Conservation (phyloP, 2,329 filamentous ascomycete genomes). For the Alternaria sp. region DNA sequence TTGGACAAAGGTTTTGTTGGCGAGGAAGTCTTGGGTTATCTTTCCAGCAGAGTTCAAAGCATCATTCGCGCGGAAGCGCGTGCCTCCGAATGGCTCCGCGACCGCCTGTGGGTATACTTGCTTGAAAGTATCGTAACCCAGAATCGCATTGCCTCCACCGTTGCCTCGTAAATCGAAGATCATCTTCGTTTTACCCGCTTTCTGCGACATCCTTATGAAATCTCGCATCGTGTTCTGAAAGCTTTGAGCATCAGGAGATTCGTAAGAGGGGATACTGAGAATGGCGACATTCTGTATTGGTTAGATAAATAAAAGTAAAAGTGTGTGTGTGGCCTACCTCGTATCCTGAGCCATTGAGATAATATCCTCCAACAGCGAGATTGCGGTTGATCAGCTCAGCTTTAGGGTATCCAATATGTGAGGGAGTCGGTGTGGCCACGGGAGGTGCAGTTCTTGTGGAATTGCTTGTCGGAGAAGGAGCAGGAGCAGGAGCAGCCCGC, state of each 20-base stretch:
- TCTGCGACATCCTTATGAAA: slow-evolving; percentile 57
- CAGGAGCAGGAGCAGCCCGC: slow-evolving; percentile 17
- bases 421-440: slow-evolving; percentile 30
- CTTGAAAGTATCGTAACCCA: slow-evolving; percentile 57
- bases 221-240: slow-evolving; percentile 51
- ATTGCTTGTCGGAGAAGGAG: slow-evolving; percentile 17
- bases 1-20: slow-evolving; percentile 38
- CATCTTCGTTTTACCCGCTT: slow-evolving; percentile 63
- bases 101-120: slow-evolving; percentile 59
- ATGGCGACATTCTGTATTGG: slow-evolving; percentile 54
- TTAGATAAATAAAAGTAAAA: slow-evolving; percentile 40
- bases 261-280: slow-evolving; percentile 54
- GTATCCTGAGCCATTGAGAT: slow-evolving; percentile 49
- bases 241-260: slow-evolving; percentile 34
- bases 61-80: slow-evolving; percentile 56
- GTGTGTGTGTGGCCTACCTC: slow-evolving; percentile 37
- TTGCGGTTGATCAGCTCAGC: slow-evolving; percentile 45
- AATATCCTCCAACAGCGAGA: slow-evolving; percentile 55
- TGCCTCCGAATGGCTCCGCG: slow-evolving; percentile 53
- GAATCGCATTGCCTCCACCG: slow-evolving; percentile 59
- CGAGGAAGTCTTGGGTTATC: slow-evolving; percentile 38
- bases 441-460: slow-evolving; percentile 20
- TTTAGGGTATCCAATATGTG: slow-evolving; percentile 48
- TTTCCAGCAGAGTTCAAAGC: slow-evolving; percentile 45
- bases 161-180: slow-evolving; percentile 70